These are phyloP conservation scores for Kodamaea jinghongensis DNA, from an alignment of 805 yeast genomes.

Conservation along the genomic window DNA sequence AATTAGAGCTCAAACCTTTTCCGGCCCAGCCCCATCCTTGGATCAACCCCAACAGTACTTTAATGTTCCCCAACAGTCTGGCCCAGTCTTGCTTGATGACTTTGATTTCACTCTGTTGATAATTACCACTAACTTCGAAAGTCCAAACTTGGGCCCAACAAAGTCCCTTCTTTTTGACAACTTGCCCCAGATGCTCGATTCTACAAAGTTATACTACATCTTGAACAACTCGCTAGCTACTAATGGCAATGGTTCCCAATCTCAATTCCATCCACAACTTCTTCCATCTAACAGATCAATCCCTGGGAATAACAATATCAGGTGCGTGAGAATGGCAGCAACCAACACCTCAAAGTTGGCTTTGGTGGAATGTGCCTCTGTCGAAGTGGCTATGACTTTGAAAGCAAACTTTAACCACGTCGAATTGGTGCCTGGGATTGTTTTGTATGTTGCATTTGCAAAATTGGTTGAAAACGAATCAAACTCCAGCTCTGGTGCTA, in stretches of 20 bases:
- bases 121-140: conserved; percentile 70
- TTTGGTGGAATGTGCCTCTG: conserved; percentile 66
- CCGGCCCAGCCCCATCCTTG: conserved; percentile 30
- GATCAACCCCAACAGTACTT: conserved; percentile 2
- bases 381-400: conserved; percentile 78
- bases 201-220: conserved; percentile 31
- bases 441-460: conserved; percentile 81
- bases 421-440: conserved; percentile 76
- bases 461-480: conserved; percentile 45
- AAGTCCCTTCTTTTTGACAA: conserved; percentile 76
- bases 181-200: conserved; percentile 69
- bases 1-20: conserved; percentile 41
- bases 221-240: conserved; percentile 44
- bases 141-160: conserved; percentile 70
- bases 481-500: neutral
- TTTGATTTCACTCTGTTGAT: conserved; percentile 56
- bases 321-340: conserved; percentile 45
- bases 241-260: conserved; percentile 2
- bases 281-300: conserved; percentile 47
- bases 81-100: conserved; percentile 42
- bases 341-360: conserved; percentile 23
- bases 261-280: conserved; percentile 1
- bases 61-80: conserved; percentile 3
- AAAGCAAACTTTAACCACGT: conserved; percentile 75
- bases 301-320: conserved; percentile 46